Base-by-base conservation (phyloP, 345 rosid species). In the Viola odorata region DNA sequence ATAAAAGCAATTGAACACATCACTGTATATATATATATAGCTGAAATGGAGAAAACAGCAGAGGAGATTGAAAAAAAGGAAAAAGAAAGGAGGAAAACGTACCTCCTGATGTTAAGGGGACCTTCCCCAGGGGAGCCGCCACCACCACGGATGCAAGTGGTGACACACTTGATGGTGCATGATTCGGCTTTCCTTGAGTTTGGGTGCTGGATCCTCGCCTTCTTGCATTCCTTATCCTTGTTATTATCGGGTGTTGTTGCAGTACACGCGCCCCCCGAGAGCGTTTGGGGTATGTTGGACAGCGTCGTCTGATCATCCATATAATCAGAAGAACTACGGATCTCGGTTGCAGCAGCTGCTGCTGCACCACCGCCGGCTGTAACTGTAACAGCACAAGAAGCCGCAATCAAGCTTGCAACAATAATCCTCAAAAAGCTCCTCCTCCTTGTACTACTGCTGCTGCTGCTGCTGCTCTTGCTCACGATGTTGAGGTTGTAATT, bases 71-170 rank as follows among this genome's bases (percentile, higher is more conserved):
- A 9, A 45, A 3, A 45, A 11, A 5, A 11, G 7, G 39, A 16
- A 37, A 0, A 14, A 37, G 13, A 50, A 8, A 42, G 3, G 17
- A 5, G 39, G 12, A 17, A 44, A 50, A 49, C 6, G 40, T 37
- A 85, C 96, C 96, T 80, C 69, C 82, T 83, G 68, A 89, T 78
- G 64, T 89, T 89, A 12, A 89, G 61, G 4, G 96, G 96, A 41
- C 96, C 96, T 77, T 89, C 96, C 3, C 95, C 87, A 3, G 87
- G 92, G 40, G 87, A 78, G n/a, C 90, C 91, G 0, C 84, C 94
- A 3, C 91, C 98, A 6, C 96, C 81, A 1, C 84, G 83, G 59
- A 89, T 83, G 66, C 98, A 92, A 55, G 96, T 82, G 70, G 75
- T 69, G 39, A 92, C 87, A 42, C 96, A 89, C 75, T 89, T 92